Conservation (phyloP, 1,284 basidiomycete genomes). For the Moesziomyces sp. region DNA sequence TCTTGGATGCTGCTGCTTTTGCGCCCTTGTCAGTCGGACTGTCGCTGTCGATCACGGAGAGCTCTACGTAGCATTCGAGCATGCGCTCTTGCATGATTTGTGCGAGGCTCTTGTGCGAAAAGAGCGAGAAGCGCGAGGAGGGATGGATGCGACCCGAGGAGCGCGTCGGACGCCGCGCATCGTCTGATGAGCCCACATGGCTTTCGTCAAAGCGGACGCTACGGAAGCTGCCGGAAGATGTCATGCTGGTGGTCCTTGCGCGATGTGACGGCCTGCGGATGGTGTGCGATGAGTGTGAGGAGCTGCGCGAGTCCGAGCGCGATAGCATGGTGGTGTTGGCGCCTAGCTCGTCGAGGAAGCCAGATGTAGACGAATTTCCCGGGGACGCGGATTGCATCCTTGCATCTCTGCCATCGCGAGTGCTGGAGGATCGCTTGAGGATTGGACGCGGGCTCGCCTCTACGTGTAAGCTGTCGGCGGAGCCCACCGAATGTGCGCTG, state of each 20-base stretch:
- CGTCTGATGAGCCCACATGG: slow-evolving; percentile 12
- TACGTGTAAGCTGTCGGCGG: slow-evolving; percentile 7
- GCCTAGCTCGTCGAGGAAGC: slow-evolving; percentile 26
- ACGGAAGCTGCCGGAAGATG: slow-evolving; percentile 29
- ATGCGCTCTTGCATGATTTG: slow-evolving; percentile 50
- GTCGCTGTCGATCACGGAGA: slow-evolving; percentile 9
- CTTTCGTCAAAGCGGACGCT: slow-evolving; percentile 44
- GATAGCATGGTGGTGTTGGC: slow-evolving; percentile 35
- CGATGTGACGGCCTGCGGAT: slow-evolving; percentile 33
- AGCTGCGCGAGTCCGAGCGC: slow-evolving; percentile 43
- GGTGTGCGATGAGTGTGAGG: slow-evolving; percentile 38
- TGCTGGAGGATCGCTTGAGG: slow-evolving; percentile 36
- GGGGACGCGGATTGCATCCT: slow-evolving; percentile 22
- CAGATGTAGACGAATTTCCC: slow-evolving; percentile 3
- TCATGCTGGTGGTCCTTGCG: slow-evolving; percentile 38
- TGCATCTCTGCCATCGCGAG: slow-evolving; percentile 24
- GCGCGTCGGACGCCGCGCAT: slow-evolving; percentile 11
- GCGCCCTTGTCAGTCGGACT: not conserved
- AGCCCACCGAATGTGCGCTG: not conserved
- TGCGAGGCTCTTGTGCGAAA: slow-evolving; percentile 28
- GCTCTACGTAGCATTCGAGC: slow-evolving; percentile 41
- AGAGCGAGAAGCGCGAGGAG: slow-evolving; percentile 32
- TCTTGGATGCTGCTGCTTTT: not conserved
- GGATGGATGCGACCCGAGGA: slow-evolving; percentile 17
- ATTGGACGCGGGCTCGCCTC: slow-evolving; percentile 38